phyloP scores from a whole-genome alignment of 73 alveolate genomes.

The Durusdinium trenchii region DNA sequence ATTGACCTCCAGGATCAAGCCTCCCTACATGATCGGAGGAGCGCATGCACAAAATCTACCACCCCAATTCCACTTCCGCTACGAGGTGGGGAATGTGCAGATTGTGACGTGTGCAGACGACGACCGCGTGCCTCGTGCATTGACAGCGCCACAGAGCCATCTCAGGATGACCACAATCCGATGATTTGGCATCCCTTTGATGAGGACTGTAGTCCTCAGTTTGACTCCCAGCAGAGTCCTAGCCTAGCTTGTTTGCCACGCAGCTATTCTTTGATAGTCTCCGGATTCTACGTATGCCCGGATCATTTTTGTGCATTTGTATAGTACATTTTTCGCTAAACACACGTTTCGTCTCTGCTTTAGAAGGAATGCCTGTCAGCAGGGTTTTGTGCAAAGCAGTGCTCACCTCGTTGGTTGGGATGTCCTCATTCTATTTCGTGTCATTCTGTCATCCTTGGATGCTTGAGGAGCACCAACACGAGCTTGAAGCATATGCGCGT shows the following conservation, averaged over 20 bases:
- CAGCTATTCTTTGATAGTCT: no score
- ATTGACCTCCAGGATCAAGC: conserved; percentile 34
- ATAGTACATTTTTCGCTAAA: no score
- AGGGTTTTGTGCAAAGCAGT: no score
- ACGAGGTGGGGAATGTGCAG: neutral
- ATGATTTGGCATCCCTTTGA: conserved; percentile 36
- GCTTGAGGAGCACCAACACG: conserved; percentile 17
- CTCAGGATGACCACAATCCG: conserved; percentile 13
- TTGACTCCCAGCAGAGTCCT: no score
- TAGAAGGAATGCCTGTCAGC: no score
- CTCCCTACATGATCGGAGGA: conserved; percentile 58
- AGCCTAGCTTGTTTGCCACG: no score
- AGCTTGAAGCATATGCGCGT: neutral
- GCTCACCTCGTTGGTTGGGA: no score
- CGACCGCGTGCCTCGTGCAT: neutral
- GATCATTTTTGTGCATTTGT: no score
- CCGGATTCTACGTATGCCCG: no score
- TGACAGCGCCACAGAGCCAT: neutral
- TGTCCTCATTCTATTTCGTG: no score
- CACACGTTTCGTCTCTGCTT: no score
- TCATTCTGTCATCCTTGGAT: neutral
- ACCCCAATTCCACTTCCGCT: conserved; percentile 34
- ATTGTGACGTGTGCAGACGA: neutral
- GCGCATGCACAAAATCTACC: neutral
- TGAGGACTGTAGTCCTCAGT: no score